Evolutionary conservation across 164 flowering plant species (phyloP).

Genomic region (Macadamia integrifolia): DNA sequence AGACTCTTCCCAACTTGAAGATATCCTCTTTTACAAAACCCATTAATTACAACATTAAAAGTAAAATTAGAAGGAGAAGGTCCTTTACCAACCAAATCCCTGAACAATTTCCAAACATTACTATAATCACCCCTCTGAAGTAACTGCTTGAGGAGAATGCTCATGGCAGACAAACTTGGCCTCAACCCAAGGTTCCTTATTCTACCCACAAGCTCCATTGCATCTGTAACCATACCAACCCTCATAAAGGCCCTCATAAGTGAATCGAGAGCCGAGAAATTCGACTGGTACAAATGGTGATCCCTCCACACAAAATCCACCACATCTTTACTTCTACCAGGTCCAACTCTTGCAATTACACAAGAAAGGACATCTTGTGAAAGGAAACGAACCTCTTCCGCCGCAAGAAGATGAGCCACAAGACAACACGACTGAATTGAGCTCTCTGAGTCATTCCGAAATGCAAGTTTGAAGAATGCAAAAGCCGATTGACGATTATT

Average conservation of each 20-base stretch:
- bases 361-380: conserved; percentile 69
- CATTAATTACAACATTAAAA: conserved; percentile 57
- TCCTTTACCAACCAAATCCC: conserved; percentile 60
- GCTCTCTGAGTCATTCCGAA: conserved; percentile 29
- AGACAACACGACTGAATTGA: conserved; percentile 38
- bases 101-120: conserved; percentile 67
- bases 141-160: conserved; percentile 43
- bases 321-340: conserved; percentile 33
- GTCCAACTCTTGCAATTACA: conserved; percentile 44
- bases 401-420: conserved; percentile 47
- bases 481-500: conserved; percentile 29
- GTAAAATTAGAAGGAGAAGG: conserved; percentile 48
- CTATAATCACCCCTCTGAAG: conserved; percentile 60
- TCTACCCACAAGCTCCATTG: conserved; percentile 40
- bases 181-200: conserved; percentile 48
- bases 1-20: conserved; percentile 54
- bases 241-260: conserved; percentile 65
- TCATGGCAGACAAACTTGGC: conserved; percentile 56
- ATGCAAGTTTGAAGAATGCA: conserved; percentile 62
- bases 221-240: conserved; percentile 38
- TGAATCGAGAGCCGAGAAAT: conserved; percentile 60
- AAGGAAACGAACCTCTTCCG: conserved; percentile 27
- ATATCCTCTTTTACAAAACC: conserved; percentile 67
- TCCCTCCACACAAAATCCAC: conserved; percentile 46
- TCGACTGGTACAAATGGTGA: conserved; percentile 36